Base-by-base conservation (phyloP, 768 basidiomycete species). In the Lactarius sp. region DNA sequence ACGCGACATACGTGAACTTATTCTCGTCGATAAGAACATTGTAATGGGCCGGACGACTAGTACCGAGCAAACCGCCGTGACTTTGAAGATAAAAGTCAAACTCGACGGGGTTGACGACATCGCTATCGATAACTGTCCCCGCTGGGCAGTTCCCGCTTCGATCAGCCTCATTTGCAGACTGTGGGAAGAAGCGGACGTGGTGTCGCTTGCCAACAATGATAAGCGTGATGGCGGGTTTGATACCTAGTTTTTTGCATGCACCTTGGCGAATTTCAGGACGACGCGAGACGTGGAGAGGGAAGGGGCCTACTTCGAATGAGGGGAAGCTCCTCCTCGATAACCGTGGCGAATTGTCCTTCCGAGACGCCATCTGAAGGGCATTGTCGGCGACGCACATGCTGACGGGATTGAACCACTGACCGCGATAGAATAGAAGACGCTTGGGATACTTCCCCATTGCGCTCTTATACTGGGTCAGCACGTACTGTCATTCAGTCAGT, bases 201-300 rank as follows among this genome's bases (percentile, higher is more conserved):
- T 88, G 86, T 3, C 87, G 80, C 71, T 93, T 94, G 16, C 88
- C 90, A 7, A 93, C 91, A 31, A 93, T 78, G 56, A 92, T 81
- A 27, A 93, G 75, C 0, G 92, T 93, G 36, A 93, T 88, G 56
- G 81, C 84, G 0, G 84, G 83, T 1, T 77, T 76, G 34, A 91
- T 85, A 7, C 77, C 76, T 1, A 88, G 68, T 5, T 83, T 80
- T 0, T 59, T 63, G 66, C 88, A 92, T 4, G 90, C 90, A 58
- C 67, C 91, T 92, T n/a, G n/a, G 31, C 1, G 33, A 46, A 13
- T 44, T 60, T 37, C 56, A 49, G n/a, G 34, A 22, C 42, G 3
- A n/a, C 27, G 22, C 8, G 12, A 46, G 8, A 56, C 4, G 18
- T 4, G 22, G 50, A 4, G 42, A 33, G 4, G 44, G n/a, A 18